Conservation (phyloP, 2,329 filamentous ascomycete genomes). For the Aspergillus sp. region DNA sequence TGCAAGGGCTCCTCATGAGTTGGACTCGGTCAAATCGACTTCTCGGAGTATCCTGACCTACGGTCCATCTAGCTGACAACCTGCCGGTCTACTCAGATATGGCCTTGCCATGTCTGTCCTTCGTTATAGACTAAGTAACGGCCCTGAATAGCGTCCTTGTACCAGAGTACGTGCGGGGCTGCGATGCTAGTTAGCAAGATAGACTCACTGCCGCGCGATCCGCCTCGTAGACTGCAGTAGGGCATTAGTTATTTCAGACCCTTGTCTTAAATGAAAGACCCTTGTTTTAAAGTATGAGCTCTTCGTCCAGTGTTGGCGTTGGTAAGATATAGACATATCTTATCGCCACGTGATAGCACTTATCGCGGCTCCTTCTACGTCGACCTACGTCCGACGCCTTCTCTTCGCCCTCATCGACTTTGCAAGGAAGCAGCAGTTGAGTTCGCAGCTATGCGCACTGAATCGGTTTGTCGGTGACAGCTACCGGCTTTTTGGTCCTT, state of each 20-base stretch:
- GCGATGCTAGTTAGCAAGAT: not conserved
- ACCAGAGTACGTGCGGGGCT: not conserved
- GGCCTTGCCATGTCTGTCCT: too few species aligned
- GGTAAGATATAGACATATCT: not conserved
- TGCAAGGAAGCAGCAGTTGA: not conserved
- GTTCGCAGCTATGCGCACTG: not conserved
- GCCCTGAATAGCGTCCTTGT: not conserved
- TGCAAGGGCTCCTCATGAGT: too few species aligned
- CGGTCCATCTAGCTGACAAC: too few species aligned
- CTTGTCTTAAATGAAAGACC: too few species aligned
- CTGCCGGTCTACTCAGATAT: too few species aligned
- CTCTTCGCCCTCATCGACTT: not conserved
- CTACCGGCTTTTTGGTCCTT: not conserved
- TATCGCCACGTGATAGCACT: not conserved
- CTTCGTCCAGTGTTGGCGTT: not conserved
- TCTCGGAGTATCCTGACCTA: too few species aligned
- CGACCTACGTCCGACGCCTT: too few species aligned
- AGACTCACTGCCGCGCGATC: not conserved
- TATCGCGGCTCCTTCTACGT: not conserved
- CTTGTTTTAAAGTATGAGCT: not conserved
- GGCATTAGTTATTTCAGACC: too few species aligned
- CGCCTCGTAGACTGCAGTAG: too few species aligned
- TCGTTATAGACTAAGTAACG: too few species aligned
- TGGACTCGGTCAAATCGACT: too few species aligned
- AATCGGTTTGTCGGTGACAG: not conserved